These are phyloP conservation scores for Stenogyne calaminthoides DNA, from an alignment of 305 asterid species.

Conservation along the genomic window DNA sequence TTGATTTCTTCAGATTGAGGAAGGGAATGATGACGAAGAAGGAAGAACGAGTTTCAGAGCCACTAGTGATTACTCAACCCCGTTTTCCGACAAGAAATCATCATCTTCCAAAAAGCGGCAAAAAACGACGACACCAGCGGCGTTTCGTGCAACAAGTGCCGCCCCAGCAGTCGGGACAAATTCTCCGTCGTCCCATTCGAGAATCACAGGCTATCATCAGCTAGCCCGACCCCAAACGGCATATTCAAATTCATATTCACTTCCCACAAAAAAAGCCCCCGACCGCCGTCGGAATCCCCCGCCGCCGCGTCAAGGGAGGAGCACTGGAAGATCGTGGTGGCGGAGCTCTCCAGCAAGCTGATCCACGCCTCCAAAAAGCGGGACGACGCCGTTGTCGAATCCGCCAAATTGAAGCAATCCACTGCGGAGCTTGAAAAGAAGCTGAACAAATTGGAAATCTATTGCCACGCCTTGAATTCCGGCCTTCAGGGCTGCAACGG, in stretches of 20 bases:
- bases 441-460: slow-evolving; percentile 81
- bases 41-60: too few species aligned
- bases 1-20: too few species aligned
- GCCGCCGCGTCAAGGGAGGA: slow-evolving; percentile 56
- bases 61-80: slow-evolving; percentile 48
- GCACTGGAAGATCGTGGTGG: slow-evolving; percentile 77
- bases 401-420: slow-evolving; percentile 73
- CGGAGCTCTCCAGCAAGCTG: slow-evolving; percentile 79
- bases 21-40: too few species aligned
- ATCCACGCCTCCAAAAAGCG: slow-evolving; percentile 67
- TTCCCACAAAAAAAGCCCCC: slow-evolving; percentile 70
- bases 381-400: slow-evolving; percentile 84
- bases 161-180: slow-evolving; percentile 75
- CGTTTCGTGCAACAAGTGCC: slow-evolving; percentile 84
- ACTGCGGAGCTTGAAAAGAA: slow-evolving; percentile 91
- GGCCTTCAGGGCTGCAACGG: slow-evolving; percentile 9
- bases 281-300: slow-evolving; percentile 40
- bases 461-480: slow-evolving; percentile 75
- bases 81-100: too few species aligned
- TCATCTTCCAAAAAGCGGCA: slow-evolving; percentile 38
- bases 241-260: slow-evolving; percentile 64
- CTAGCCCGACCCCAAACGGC: slow-evolving; percentile 78
- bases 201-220: slow-evolving; percentile 46
- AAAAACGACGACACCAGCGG: slow-evolving; percentile 39
- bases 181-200: slow-evolving; percentile 67